phyloP scores from a whole-genome alignment of 2,329 filamentous ascomycete species.

The Tolypocladium tundrense region DNA sequence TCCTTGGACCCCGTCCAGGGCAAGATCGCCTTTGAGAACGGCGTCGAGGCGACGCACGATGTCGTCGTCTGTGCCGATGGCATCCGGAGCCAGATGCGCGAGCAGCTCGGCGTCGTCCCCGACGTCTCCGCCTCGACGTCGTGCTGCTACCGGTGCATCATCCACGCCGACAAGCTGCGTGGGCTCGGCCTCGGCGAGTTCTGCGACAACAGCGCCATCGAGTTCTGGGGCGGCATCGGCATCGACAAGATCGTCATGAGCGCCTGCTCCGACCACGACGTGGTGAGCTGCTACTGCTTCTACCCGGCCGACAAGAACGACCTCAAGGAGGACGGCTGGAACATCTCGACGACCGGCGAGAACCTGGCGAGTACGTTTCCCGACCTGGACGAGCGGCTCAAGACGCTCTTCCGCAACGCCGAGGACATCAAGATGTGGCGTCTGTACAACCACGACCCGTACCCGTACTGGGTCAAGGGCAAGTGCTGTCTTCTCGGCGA shows the following conservation, averaged over 20 bases:
- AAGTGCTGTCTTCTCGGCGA: conserved; percentile 48
- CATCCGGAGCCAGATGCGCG: conserved; percentile 48
- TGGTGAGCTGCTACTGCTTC: conserved; percentile 58
- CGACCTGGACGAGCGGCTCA: conserved; percentile 43
- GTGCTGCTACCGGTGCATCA: conserved; percentile 51
- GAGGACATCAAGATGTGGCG: conserved; percentile 52
- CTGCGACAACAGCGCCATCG: conserved; percentile 43
- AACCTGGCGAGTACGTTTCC: conserved; percentile 48
- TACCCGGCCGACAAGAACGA: conserved; percentile 49
- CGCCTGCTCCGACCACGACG: conserved; percentile 49
- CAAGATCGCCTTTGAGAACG: conserved; percentile 40
- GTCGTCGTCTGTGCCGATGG: conserved; percentile 51
- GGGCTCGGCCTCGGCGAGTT: conserved; percentile 47
- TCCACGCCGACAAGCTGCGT: conserved; percentile 41
- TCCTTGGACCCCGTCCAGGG: conserved; percentile 39
- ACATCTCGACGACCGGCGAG: conserved; percentile 36
- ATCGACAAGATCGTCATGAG: conserved; percentile 54
- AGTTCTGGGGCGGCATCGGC: conserved; percentile 57
- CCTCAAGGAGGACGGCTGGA: conserved; percentile 46
- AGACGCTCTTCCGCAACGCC: conserved; percentile 43
- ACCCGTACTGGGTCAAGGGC: conserved; percentile 37
- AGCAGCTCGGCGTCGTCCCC: conserved; percentile 43
- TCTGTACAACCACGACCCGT: conserved; percentile 33
- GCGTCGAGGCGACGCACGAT: conserved; percentile 35
- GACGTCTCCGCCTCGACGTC: conserved; percentile 42